Conservation (phyloP, 805 yeast genomes). For the Candida pseudofarinosa region DNA sequence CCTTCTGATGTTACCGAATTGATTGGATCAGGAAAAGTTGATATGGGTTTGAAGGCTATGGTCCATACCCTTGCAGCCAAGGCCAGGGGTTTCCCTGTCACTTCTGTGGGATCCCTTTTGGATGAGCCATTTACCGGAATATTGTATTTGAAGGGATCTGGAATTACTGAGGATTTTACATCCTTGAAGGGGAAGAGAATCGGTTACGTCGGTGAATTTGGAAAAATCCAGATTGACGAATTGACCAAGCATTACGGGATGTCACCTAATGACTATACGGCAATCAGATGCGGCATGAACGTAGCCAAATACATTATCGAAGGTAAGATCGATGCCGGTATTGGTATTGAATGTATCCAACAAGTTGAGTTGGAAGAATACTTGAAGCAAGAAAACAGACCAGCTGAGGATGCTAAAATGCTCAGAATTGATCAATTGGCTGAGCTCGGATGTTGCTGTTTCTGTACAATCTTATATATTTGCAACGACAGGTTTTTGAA, state of each 20-base stretch:
- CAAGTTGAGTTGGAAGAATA: constrained; percentile 55
- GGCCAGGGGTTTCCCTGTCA: constrained; percentile 55
- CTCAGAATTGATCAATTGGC: constrained; percentile 53
- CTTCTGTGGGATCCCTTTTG: constrained; percentile 50
- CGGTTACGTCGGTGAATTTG: constrained; percentile 59
- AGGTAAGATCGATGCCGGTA: constrained; percentile 54
- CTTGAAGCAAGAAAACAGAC: constrained; percentile 39
- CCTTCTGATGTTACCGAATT: constrained; percentile 57
- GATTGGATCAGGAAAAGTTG: constrained; percentile 53
- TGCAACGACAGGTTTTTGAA: constrained; percentile 47
- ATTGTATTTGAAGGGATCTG: constrained; percentile 46
- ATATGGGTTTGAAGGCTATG: constrained; percentile 60
- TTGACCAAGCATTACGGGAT: constrained; percentile 53
- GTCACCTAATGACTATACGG: constrained; percentile 53
- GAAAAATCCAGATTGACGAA: constrained; percentile 55
- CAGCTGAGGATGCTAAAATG: constrained; percentile 48
- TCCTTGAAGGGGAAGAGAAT: constrained; percentile 50
- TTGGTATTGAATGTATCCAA: constrained; percentile 57
- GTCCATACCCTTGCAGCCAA: constrained; percentile 57
- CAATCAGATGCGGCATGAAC: constrained; percentile 58
- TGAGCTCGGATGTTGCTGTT: constrained; percentile 56
- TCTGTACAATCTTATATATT: constrained; percentile 54
- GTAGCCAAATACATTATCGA: constrained; percentile 53
- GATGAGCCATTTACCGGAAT: constrained; percentile 60
- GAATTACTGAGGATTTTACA: constrained; percentile 48